Conservation (phyloP, 768 basidiomycete genomes). For the Calocybe indica region DNA sequence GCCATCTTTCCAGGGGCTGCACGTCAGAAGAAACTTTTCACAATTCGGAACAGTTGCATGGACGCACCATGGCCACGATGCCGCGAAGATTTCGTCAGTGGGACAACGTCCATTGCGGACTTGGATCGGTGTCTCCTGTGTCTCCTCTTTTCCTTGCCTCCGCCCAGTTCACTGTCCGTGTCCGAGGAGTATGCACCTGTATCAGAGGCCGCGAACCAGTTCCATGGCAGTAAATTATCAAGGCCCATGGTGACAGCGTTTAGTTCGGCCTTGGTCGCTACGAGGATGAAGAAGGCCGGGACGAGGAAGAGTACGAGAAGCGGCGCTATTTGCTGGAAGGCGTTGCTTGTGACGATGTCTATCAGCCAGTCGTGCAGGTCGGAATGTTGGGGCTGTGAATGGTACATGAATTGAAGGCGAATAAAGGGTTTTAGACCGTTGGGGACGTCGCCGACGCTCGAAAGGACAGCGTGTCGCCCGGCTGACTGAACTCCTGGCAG, state of each 20-base stretch:
- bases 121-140: too few species aligned
- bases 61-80: too few species aligned
- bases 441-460: not conserved
- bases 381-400: slow-evolving; percentile 37
- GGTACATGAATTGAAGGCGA: slow-evolving; percentile 9
- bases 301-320: slow-evolving; percentile 48
- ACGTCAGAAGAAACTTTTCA: too few species aligned
- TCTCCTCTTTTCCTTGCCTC: too few species aligned
- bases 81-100: too few species aligned
- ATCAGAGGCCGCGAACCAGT: slow-evolving; percentile 36
- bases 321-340: slow-evolving; percentile 54
- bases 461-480: too few species aligned
- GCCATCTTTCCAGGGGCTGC: slow-evolving; percentile 23
- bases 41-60: too few species aligned
- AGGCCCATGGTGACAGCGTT: slow-evolving; percentile 56
- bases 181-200: too few species aligned
- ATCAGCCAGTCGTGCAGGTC: slow-evolving; percentile 36
- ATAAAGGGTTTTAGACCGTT: not conserved
- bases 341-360: slow-evolving; percentile 30
- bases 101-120: too few species aligned
- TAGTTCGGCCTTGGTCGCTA: slow-evolving; percentile 20
- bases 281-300: slow-evolving; percentile 46
- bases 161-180: too few species aligned
- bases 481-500: too few species aligned
- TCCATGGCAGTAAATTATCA: slow-evolving; percentile 55